phyloP scores from a whole-genome alignment of 108 stramenopile species.

The Craspedostauros australis region DNA sequence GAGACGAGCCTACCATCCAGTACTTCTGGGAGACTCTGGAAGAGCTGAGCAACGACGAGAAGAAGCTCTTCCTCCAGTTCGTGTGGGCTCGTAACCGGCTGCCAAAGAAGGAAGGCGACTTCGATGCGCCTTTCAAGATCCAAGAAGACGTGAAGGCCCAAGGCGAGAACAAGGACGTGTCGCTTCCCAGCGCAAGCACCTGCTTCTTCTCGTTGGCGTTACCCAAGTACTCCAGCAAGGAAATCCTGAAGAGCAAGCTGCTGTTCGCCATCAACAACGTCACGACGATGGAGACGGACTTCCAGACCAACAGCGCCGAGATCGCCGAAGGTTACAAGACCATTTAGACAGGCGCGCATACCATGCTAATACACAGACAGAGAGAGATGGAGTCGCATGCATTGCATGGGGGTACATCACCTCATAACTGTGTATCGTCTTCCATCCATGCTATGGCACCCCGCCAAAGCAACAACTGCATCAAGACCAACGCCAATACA shows the following conservation, averaged over 20 bases:
- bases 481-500: too few relatives aligned
- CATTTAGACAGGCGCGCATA: too few relatives aligned
- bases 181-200: conserved; percentile 92
- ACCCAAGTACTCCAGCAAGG: conserved; percentile 82
- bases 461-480: too few relatives aligned
- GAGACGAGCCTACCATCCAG: conserved; percentile 63
- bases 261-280: conserved; percentile 93
- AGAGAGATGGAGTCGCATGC: too few relatives aligned
- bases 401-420: too few relatives aligned
- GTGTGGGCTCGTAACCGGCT: conserved; percentile 95
- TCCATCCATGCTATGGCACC: too few relatives aligned
- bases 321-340: conserved; percentile 78
- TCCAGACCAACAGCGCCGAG: conserved; percentile 85
- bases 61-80: conserved; percentile 91
- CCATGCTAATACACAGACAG: too few relatives aligned
- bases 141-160: conserved; percentile 48
- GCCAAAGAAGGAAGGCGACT: conserved; percentile 79
- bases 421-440: too few relatives aligned
- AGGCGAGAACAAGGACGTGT: conserved; percentile 58
- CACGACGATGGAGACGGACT: conserved; percentile 96
- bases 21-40: conserved; percentile 92
- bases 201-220: conserved; percentile 96
- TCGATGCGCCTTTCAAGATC: conserved; percentile 92
- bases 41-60: conserved; percentile 81
- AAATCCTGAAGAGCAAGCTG: conserved; percentile 77